Evolutionary conservation across 2,329 filamentous ascomycete genomes (phyloP).

Genomic region (Chaetomium strumarium): DNA sequence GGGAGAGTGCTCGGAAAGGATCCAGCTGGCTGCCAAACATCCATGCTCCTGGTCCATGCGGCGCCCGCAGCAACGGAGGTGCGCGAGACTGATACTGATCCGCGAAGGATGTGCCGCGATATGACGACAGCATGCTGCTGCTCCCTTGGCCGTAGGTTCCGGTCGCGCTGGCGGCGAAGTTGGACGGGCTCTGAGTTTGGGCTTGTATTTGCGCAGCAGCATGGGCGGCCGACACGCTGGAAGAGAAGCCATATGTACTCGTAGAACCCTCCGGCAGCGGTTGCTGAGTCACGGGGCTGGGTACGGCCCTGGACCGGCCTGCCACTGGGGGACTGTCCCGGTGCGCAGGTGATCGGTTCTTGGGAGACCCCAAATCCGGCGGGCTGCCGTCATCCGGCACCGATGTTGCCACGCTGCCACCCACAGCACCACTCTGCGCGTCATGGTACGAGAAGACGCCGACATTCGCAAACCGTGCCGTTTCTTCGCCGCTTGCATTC

Average conservation of each 20-base stretch:
- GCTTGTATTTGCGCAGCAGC: constrained; percentile 34
- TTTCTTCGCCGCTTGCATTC: constrained; percentile 45
- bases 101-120: constrained; percentile 47
- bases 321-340: constrained; percentile 36
- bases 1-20: constrained; percentile 34
- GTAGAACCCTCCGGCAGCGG: constrained; percentile 36
- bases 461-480: constrained; percentile 44
- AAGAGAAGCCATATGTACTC: constrained; percentile 52
- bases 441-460: constrained; percentile 41
- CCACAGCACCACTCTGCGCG: constrained; percentile 22
- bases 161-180: constrained; percentile 25
- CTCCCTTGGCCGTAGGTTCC: constrained; percentile 36
- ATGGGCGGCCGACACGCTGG: constrained; percentile 45
- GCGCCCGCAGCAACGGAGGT: constrained; percentile 27
- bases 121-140: constrained; percentile 51
- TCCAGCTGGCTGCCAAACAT: constrained; percentile 35
- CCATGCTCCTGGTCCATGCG: constrained; percentile 25
- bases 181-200: constrained; percentile 33
- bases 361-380: constrained; percentile 38
- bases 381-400: constrained; percentile 30
- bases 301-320: constrained; percentile 27
- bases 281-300: constrained; percentile 27
- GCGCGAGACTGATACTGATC: constrained; percentile 40
- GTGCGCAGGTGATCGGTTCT: constrained; percentile 40
- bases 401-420: constrained; percentile 26